phyloP scores from a whole-genome alignment of 345 rosid genomes.

The Durio zibethinus region DNA sequence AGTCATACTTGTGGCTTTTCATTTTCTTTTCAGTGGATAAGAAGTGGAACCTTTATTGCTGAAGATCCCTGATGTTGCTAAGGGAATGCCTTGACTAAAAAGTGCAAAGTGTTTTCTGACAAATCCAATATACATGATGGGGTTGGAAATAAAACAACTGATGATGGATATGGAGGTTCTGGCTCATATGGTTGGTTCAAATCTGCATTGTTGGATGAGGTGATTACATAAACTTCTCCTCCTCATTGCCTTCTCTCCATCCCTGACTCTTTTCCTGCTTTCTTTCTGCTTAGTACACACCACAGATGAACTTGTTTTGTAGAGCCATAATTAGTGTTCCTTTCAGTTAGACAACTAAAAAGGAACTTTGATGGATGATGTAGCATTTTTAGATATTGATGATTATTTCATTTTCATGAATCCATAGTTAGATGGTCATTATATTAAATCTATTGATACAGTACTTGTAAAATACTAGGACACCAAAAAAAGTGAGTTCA shows the following conservation, averaged over 20 bases:
- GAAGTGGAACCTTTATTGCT: constrained; percentile 57
- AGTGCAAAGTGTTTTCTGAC: constrained; percentile 30
- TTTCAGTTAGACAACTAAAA: background rate
- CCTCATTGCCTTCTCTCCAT: background rate
- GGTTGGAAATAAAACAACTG: constrained; percentile 19
- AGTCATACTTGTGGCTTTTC: background rate
- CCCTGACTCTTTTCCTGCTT: background rate
- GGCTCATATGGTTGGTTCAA: constrained; percentile 43
- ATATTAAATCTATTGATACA: background rate
- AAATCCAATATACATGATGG: constrained; percentile 23
- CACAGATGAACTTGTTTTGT: background rate
- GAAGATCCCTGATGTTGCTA: constrained; percentile 38
- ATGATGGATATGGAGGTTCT: constrained; percentile 26
- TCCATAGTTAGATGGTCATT: background rate
- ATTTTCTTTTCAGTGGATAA: constrained; percentile 55
- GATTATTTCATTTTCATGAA: background rate
- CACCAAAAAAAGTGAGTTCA: no score
- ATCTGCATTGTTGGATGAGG: constrained; percentile 66
- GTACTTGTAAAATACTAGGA: background rate
- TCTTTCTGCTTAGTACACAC: background rate
- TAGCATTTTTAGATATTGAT: background rate
- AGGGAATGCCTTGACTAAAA: constrained; percentile 25
- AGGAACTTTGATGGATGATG: background rate
- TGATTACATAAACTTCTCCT: constrained; percentile 17
- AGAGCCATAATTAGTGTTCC: background rate